Conservation (phyloP, 1,139 yeast genomes). For the Nakaseomyces bracarensis region DNA sequence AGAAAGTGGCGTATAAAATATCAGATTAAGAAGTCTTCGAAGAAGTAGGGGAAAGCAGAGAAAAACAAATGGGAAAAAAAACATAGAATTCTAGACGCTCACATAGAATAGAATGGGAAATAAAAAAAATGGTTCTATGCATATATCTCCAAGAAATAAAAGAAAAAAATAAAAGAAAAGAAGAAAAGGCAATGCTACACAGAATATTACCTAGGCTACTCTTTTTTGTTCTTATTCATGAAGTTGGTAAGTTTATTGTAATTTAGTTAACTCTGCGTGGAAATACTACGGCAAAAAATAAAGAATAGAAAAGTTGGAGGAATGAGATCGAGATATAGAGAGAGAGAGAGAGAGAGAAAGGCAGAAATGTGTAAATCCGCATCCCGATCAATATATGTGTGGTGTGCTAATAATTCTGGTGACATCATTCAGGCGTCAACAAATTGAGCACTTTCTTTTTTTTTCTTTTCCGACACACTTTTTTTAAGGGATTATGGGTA, state of each 20-base stretch:
- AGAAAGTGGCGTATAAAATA: no score
- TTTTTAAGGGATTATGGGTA: not conserved
- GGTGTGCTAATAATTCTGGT: no score
- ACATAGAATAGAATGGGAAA: no score
- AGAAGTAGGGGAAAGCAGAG: no score
- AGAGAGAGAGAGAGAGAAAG: not conserved
- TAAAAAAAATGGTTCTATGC: not conserved
- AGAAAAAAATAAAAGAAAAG: not conserved
- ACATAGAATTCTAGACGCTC: no score
- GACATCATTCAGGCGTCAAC: not conserved
- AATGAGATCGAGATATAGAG: no score
- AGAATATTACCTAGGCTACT: not conserved
- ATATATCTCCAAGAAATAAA: not conserved
- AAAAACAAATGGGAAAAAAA: no score
- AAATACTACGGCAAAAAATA: not conserved
- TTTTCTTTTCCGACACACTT: not conserved
- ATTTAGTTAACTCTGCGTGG: not conserved
- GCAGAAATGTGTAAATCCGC: not conserved
- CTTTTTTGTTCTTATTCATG: not conserved
- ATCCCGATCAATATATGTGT: not conserved
- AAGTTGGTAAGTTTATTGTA: not conserved
- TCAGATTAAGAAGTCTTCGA: no score
- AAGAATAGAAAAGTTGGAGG: not conserved
- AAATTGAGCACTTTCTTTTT: not conserved
- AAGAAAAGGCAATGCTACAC: not conserved